Conservation (phyloP, 768 basidiomycete species). For the Trametopsis cervina region DNA sequence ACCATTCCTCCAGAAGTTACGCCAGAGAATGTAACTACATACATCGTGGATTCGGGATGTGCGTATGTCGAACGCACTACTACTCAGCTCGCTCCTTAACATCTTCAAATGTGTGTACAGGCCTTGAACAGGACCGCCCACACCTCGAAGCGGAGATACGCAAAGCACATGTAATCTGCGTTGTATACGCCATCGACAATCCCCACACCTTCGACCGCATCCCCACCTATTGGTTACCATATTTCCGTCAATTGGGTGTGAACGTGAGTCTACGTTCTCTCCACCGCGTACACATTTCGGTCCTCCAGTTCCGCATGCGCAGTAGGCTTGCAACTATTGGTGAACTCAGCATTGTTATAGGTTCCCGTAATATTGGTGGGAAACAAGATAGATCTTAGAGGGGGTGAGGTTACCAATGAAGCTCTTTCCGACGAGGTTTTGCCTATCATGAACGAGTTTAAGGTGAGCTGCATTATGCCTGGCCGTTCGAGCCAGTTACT, state of each 20-base stretch:
- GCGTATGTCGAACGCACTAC: constrained; percentile 22
- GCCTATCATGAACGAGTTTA: constrained; percentile 99
- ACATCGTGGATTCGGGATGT: constrained; percentile 98
- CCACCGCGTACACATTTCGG: no score
- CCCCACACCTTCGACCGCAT: constrained; percentile 95
- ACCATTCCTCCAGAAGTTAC: constrained; percentile 97
- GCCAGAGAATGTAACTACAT: constrained; percentile 95
- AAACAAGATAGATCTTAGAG: constrained; percentile 96
- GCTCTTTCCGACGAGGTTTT: constrained; percentile 91
- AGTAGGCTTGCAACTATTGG: no score
- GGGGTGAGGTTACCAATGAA: constrained; percentile 90
- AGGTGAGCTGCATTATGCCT: constrained; percentile 43
- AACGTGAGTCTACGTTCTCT: constrained; percentile 58
- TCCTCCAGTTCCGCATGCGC: no score
- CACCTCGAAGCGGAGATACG: constrained; percentile 94
- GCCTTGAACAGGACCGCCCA: constrained; percentile 74
- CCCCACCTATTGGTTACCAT: constrained; percentile 96
- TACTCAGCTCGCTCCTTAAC: constrained; percentile 1
- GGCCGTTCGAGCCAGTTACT: not conserved
- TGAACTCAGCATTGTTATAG: no score
- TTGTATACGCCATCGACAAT: constrained; percentile 96
- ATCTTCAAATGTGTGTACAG: constrained; percentile 38
- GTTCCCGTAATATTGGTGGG: constrained; percentile 96
- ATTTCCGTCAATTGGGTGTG: constrained; percentile 90
- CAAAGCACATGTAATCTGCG: constrained; percentile 96